These are phyloP conservation scores for Cyclostephanos tholiformis DNA, from an alignment of 108 stramenopile species.

Conservation along the genomic window DNA sequence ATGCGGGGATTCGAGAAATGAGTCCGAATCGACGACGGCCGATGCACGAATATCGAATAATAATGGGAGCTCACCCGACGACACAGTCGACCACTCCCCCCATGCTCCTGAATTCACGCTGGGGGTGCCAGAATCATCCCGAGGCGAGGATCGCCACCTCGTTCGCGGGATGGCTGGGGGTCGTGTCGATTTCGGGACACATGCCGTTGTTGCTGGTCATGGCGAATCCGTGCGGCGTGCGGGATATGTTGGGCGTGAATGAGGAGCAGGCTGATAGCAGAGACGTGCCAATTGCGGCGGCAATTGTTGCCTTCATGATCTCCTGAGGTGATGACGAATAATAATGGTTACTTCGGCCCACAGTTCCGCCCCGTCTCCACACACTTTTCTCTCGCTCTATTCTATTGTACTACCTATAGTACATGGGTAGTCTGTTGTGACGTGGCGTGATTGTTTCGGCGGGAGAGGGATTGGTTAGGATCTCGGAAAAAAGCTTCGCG, in stretches of 20 bases:
- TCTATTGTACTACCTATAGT: no score
- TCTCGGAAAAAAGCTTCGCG: no score
- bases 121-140: constrained; percentile 86
- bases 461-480: no score
- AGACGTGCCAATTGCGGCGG: constrained; percentile 1
- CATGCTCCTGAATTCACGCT: constrained; percentile 55
- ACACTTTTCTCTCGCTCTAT: no score
- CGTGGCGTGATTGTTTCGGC: no score
- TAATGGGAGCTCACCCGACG: constrained; percentile 36
- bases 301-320: neutral
- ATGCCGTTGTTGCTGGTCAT: constrained; percentile 6
- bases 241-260: neutral
- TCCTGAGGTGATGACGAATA: no score
- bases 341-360: no score
- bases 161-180: constrained; percentile 41
- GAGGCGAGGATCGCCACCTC: constrained; percentile 64
- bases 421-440: no score
- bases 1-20: no score
- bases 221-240: constrained; percentile 6
- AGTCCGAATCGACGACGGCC: neutral
- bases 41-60: neutral
- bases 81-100: constrained; percentile 60
- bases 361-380: no score
- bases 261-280: constrained; percentile 1
- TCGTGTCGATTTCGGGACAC: constrained; percentile 45